Conservation (phyloP, 352 stramenopile species). For the Phytophthora aleatoria region DNA sequence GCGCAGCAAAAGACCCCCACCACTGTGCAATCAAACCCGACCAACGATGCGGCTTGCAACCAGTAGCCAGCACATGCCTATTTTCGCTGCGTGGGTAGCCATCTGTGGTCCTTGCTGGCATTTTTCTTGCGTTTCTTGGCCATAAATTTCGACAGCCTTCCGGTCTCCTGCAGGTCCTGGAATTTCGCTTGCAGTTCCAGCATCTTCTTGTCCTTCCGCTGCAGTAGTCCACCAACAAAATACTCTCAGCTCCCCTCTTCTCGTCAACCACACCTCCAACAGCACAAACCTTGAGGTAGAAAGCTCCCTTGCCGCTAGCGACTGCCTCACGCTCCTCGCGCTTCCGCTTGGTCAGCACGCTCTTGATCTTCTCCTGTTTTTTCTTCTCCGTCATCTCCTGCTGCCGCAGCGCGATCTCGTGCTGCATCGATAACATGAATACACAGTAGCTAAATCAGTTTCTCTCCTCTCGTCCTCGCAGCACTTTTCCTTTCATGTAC, state of each 20-base stretch:
- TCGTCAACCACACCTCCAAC: not conserved
- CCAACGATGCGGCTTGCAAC: not conserved
- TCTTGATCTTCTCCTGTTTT: slow-evolving; percentile 77
- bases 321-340: slow-evolving; percentile 88
- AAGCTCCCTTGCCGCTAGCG: slow-evolving; percentile 89
- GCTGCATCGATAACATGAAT: slow-evolving; percentile 29
- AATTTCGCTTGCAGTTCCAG: slow-evolving; percentile 92
- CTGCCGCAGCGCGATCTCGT: slow-evolving; percentile 68
- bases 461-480: not conserved
- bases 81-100: slow-evolving; percentile 88
- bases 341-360: slow-evolving; percentile 79
- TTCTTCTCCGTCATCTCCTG: slow-evolving; percentile 79
- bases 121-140: slow-evolving; percentile 94
- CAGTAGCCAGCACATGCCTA: slow-evolving; percentile 5
- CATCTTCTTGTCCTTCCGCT: slow-evolving; percentile 92
- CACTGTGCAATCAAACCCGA: not conserved
- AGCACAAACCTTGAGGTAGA: slow-evolving; percentile 84
- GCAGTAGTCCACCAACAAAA: slow-evolving; percentile 7
- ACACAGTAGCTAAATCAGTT: not conserved
- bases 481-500: not conserved
- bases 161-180: slow-evolving; percentile 87
- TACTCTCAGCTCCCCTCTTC: slow-evolving; percentile 1
- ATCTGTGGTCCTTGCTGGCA: slow-evolving; percentile 92
- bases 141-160: slow-evolving; percentile 93
- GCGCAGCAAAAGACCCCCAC: slow-evolving; percentile 19